A percentile compares a stretch with the other conserved stretches of the same genome.
These are phyloP conservation scores for Cicer judaicum DNA, from an alignment of 306 rosid genomes.

Conservation along the genomic window DNA sequence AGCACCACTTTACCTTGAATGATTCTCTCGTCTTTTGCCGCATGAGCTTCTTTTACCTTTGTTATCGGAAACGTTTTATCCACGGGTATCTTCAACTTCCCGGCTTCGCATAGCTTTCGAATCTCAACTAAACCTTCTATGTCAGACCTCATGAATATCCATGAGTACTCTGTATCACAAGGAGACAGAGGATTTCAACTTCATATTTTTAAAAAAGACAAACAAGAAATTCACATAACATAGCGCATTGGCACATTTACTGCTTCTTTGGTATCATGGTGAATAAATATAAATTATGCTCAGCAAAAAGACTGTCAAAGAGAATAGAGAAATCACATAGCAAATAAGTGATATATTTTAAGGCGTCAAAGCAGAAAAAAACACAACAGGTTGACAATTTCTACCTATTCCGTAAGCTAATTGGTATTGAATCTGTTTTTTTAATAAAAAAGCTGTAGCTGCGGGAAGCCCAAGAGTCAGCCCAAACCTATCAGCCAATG, in stretches of 20 bases:
- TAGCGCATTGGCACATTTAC: neutral
- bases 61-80: conserved; percentile 80
- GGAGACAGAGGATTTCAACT: conserved; percentile 24
- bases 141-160: conserved; percentile 95
- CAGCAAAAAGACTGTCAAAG: neutral
- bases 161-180: conserved; percentile 73
- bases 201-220: conserved; percentile 6
- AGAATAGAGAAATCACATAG: conserved; percentile 12
- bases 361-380: conserved; percentile 29
- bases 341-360: conserved; percentile 20
- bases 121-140: conserved; percentile 81
- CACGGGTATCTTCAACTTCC: conserved; percentile 83
- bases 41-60: conserved; percentile 88
- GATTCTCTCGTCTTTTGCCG: conserved; percentile 76
- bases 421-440: conserved; percentile 69
- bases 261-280: neutral
- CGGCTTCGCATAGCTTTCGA: conserved; percentile 75
- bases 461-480: conserved; percentile 76
- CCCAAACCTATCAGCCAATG: conserved; percentile 79
- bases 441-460: conserved; percentile 59
- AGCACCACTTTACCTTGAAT: conserved; percentile 88
- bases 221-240: neutral
- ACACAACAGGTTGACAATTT: neutral
- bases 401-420: conserved; percentile 85
- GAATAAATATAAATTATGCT: neutral